Evolutionary conservation across 176 grass and related monocot genomes (phyloP).

Genomic region (Hsuehochloa calcarea): DNA sequence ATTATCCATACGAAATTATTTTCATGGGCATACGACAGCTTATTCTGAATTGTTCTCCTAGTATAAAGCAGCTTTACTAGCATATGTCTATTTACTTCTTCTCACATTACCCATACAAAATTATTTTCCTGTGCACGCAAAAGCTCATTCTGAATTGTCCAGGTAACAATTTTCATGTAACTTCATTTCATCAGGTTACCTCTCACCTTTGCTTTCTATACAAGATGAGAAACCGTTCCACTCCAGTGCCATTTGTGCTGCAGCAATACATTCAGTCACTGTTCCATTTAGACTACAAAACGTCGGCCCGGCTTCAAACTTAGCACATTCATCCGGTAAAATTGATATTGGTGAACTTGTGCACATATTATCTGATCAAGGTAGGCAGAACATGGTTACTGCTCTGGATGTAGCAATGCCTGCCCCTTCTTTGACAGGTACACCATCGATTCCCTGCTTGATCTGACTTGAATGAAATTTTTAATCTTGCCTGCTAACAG

Average conservation of each 20-base stretch:
- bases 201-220: conserved; percentile 57
- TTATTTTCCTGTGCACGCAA: background rate
- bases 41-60: background rate
- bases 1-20: background rate
- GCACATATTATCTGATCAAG: conserved; percentile 67
- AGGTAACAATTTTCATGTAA: background rate
- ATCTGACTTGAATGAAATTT: background rate
- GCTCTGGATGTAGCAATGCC: conserved; percentile 83
- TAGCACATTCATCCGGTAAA: conserved; percentile 44
- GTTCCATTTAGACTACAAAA: conserved; percentile 61
- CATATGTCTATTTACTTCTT: conserved; percentile 3
- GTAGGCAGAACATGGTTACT: conserved; percentile 76
- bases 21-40: background rate
- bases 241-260: conserved; percentile 75
- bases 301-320: conserved; percentile 35
- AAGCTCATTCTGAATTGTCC: background rate
- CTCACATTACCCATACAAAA: background rate
- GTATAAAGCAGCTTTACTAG: background rate
- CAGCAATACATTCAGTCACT: conserved; percentile 76
- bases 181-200: conserved; percentile 46
- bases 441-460: background rate
- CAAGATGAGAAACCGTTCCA: conserved; percentile 79
- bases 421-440: conserved; percentile 75
- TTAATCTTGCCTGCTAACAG: background rate
- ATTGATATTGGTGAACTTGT: conserved; percentile 72